These are phyloP conservation scores for Perkinsus chesapeaki DNA, from an alignment of 169 alveolate genomes.

Conservation along the genomic window DNA sequence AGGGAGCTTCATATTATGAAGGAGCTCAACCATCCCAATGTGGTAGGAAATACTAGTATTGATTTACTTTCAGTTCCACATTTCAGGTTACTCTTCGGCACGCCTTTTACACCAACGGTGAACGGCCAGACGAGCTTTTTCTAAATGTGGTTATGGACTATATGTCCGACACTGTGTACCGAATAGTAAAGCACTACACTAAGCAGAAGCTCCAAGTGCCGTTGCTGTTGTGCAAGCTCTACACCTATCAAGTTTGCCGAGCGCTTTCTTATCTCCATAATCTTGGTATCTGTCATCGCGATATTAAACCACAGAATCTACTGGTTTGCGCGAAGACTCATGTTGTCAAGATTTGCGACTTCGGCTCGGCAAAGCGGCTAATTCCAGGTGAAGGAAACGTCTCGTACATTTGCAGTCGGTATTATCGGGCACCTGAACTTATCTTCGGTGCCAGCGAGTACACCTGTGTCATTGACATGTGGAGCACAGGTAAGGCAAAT, in stretches of 20 bases:
- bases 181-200: slow-evolving; percentile 77
- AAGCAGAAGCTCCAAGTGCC: slow-evolving; percentile 81
- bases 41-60: slow-evolving; percentile 79
- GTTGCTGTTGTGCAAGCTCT: slow-evolving; percentile 75
- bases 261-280: slow-evolving; percentile 91
- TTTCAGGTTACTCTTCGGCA: slow-evolving; percentile 58
- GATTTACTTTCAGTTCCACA: slow-evolving; percentile 34
- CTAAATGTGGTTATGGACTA: slow-evolving; percentile 95
- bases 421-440: slow-evolving; percentile 98
- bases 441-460: slow-evolving; percentile 96
- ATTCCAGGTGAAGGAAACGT: slow-evolving; percentile 86
- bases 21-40: slow-evolving; percentile 85
- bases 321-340: slow-evolving; percentile 86
- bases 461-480: slow-evolving; percentile 91
- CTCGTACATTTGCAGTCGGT: slow-evolving; percentile 91
- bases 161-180: slow-evolving; percentile 90
- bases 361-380: slow-evolving; percentile 94
- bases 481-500: slow-evolving; percentile 85
- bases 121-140: slow-evolving; percentile 28
- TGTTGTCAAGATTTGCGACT: slow-evolving; percentile 88
- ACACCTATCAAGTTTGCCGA: slow-evolving; percentile 86
- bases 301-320: slow-evolving; percentile 97
- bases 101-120: neutral
- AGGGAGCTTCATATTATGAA: slow-evolving; percentile 89
- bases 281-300: slow-evolving; percentile 92